Evolutionary conservation across 306 rosid genomes (phyloP).

Genomic region (Glycine latifolia): DNA sequence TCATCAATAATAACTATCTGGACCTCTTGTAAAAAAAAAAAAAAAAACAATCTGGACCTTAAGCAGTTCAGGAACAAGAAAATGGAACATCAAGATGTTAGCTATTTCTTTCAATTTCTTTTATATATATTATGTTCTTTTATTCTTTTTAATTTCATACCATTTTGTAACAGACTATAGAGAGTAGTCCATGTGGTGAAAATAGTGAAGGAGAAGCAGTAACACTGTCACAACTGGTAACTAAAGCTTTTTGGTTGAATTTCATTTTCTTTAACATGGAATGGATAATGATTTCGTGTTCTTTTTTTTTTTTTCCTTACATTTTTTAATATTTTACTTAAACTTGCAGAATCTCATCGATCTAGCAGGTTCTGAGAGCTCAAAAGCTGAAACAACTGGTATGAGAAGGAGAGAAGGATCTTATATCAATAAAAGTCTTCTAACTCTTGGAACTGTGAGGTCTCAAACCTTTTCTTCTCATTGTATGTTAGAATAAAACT

Average conservation of each 20-base stretch:
- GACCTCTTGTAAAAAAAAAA: not conserved
- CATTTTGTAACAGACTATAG: constrained; percentile 78
- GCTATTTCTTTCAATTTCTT: constrained; percentile 37
- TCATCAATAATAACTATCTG: not conserved
- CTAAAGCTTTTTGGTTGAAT: constrained; percentile 32
- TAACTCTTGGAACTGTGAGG: constrained; percentile 99
- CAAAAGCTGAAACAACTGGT: constrained; percentile 99
- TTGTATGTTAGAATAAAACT: constrained; percentile 1
- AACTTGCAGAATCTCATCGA: constrained; percentile 98
- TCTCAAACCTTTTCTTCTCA: constrained; percentile 53
- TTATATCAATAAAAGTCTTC: constrained; percentile 93
- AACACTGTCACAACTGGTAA: constrained; percentile 87
- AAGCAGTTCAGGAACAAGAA: constrained; percentile 35
- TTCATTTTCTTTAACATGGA: constrained; percentile 40
- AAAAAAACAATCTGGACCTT: constrained; percentile 13
- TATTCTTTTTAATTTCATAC: constrained; percentile 38
- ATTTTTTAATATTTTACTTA: constrained; percentile 60
- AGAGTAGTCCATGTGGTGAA: constrained; percentile 94
- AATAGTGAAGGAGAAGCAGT: constrained; percentile 92
- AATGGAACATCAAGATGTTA: constrained; percentile 40
- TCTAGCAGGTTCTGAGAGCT: constrained; percentile 99
- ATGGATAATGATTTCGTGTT: constrained; percentile 38
- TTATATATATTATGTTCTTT: constrained; percentile 11
- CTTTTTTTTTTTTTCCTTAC: constrained; percentile 35
- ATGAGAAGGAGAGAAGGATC: constrained; percentile 98